These are phyloP conservation scores for Sugiyamaella paludigena DNA, from an alignment of 1,139 yeast genomes.

Conservation along the genomic window DNA sequence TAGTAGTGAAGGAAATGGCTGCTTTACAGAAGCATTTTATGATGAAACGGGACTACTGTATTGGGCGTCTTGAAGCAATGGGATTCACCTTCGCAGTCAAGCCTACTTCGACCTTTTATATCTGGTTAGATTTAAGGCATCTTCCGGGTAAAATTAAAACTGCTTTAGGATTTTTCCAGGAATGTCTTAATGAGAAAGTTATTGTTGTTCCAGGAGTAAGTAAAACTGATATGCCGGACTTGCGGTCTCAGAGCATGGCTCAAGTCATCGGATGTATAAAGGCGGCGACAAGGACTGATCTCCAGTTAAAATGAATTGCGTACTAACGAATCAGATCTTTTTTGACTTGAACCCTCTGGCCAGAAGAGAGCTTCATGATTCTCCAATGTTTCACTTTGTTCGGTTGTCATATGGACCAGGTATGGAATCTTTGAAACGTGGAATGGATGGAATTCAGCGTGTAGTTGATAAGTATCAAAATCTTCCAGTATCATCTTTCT, in stretches of 20 bases:
- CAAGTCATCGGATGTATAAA: neutral
- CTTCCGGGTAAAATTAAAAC: conserved; percentile 60
- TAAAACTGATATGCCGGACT: too few relatives aligned
- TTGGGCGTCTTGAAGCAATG: conserved; percentile 52
- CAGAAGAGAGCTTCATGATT: conserved; percentile 58
- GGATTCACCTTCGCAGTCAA: conserved; percentile 54
- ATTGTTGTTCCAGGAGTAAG: conserved; percentile 59
- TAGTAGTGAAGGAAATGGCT: conserved; percentile 55
- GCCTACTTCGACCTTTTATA: conserved; percentile 63
- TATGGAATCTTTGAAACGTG: conserved; percentile 50
- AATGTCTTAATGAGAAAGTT: conserved; percentile 61
- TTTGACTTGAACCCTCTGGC: conserved; percentile 65
- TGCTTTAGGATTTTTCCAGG: conserved; percentile 67
- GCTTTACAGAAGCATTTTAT: conserved; percentile 62
- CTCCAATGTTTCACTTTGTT: conserved; percentile 62
- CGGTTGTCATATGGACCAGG: conserved; percentile 68
- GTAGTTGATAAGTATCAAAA: conserved; percentile 43
- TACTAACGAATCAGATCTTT: conserved; percentile 42
- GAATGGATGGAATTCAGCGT: conserved; percentile 68
- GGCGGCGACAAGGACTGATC: conserved; percentile 1
- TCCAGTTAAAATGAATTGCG: neutral
- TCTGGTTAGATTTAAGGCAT: conserved; percentile 60
- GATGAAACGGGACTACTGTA: conserved; percentile 59
- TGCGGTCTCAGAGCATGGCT: neutral
- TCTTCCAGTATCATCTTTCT: conserved; percentile 7